These are phyloP conservation scores for Helianthus annuus DNA, from an alignment of 129 eudicot species.

Conservation along the genomic window HanXRQr2.0-SUNRISE NC_035441.2:95573631-95574130, in stretches of 20 bases:
- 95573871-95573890: too few species aligned
- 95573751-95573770: constrained; percentile 53
- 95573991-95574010: constrained; percentile 3
- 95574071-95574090: too few species aligned
- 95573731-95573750: constrained; percentile 64
- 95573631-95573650: constrained; percentile 40
- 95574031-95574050: neutral
- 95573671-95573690: constrained; percentile 23
- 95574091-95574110: neutral
- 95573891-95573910: too few species aligned
- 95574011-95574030: neutral
- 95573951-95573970: neutral
- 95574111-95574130: neutral
- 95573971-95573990: neutral
- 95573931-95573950: constrained; percentile 16
- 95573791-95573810: too few species aligned
- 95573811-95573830: too few species aligned
- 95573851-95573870: too few species aligned
- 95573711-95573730: constrained; percentile 54
- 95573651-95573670: constrained; percentile 39
- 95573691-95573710: constrained; percentile 41
- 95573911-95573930: too few species aligned
- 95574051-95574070: neutral
- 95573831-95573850: too few species aligned
- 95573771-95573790: too few species aligned